Evolutionary conservation across 495 filamentous ascomycete genomes (phyloP), one percentile per base, ranked within the genome.

Genomic region (Penicillium coffeae): DNA sequence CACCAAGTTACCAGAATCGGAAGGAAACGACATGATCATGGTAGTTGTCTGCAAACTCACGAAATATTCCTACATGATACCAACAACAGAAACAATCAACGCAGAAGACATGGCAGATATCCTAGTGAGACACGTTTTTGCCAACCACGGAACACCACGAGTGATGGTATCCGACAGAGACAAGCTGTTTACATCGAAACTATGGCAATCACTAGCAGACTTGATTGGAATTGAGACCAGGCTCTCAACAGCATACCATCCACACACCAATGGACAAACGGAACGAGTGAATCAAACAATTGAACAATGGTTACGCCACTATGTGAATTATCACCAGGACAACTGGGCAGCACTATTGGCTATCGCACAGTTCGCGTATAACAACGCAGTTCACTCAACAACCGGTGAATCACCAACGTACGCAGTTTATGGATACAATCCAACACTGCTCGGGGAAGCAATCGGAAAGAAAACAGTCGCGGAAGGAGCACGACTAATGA

Each of bases 291-390:
- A 54, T 15, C 34, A 48, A 8, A 48, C 12, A 1, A 7, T 54
- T 20, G 36, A 54, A 30, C 20, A 48, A 39, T 49, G 45, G 12
- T 20, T 54, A 42, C 9, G 9, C 32, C 37, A 37, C 8, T 38
- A 55, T 27, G 20, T 55, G 14, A 50, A 55, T 3, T 55, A 46
- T 18, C 34, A 50, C 5, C 35, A 55, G 16, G 37, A 50, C 16
- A 21, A 55, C 20, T 47, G 42, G 33, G 21, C 14, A 40, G 16
- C 12, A 34, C 15, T 50, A 16, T 15, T 47, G 43, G 5, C 35
- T 43, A 42, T 50, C 8, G 12, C 9, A 12, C 39, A 55, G 40
- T 43, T 47, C 14, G n/a, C 15, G 30, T 55, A 50, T 43, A 55
- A 55, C 39, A 55, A 55, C 15, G n/a, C 7, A 10, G 35, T 47